Base-by-base conservation (phyloP, 2,329 filamentous ascomycete species). In the Penicillium sclerotiorum region DNA sequence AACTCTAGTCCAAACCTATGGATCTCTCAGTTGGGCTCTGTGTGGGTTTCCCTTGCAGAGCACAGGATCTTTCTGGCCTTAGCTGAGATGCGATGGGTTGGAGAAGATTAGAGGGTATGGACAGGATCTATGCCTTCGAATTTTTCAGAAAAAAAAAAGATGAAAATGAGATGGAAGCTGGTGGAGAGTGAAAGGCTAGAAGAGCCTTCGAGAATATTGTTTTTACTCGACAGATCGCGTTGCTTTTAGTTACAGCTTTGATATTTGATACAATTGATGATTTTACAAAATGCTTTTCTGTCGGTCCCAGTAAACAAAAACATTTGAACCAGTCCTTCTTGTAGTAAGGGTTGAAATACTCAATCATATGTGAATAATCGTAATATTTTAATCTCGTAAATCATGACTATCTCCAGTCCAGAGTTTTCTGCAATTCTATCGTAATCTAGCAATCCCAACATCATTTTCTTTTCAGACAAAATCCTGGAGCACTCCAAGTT, bases 351-450 rank as follows among this genome's bases (percentile, higher is more conserved):
- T n/a, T n/a, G n/a, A n/a, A n/a, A n/a, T n/a, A n/a, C 33, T 20
- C 2, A 36, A 15, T 15, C n/a, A 17, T 15, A 5, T 8, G 17
- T 20, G 33, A 9, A 28, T 9, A 28, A 13, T 28, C 25, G 17
- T 27, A 5, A 18, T 25, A 6, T 23, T 38, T 40, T 28, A 25
- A 5, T 40, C 23, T 40, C 38, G 11, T 37, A 47, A 43, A 28
- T 53, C 51, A 28, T 53, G 33, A 47, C 15, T 45, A 36, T 25
- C 25, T 40, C 21, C 38, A 40, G 9, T 28, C 25, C 25, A n/a
- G n/a, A n/a, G 25, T 13, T 28, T 13, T 28, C 9, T 28, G 25
- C 25, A 28, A 28, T 28, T 40, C 46, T 42, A 45, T 45, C 13
- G 33, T 39, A 35, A 27, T 44, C 17, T 44, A 44, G 46, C 25